phyloP scores from a whole-genome alignment of 257 asterid genomes.

The Asclepias syriaca region DNA sequence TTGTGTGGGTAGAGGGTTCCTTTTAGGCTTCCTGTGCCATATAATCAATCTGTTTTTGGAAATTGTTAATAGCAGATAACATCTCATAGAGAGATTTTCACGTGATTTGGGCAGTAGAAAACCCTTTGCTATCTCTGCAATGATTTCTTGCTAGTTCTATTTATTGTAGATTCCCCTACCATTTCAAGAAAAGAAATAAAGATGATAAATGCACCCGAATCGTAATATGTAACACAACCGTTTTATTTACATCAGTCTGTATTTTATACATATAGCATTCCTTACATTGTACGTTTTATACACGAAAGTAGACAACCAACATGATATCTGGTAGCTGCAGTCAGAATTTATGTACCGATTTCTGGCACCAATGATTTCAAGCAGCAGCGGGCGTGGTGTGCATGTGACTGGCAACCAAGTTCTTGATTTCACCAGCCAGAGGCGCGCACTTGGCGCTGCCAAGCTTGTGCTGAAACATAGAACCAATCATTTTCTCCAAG shows the following conservation, averaged over 20 bases:
- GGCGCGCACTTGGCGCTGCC: constrained; percentile 52
- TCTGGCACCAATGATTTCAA: constrained; percentile 18
- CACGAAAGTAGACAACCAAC: background rate
- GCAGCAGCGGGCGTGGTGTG: constrained; percentile 63
- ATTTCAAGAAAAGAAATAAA: background rate
- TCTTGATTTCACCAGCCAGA: constrained; percentile 29
- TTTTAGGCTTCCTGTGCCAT: background rate
- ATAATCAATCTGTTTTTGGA: background rate
- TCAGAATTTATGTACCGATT: background rate
- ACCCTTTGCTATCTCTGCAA: background rate
- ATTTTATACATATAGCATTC: background rate
- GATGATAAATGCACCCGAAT: too few species aligned
- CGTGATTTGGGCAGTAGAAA: background rate
- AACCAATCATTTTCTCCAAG: constrained; percentile 41
- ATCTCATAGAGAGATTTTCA: background rate
- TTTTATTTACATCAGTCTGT: background rate
- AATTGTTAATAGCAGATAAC: background rate
- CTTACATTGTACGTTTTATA: constrained; percentile 1
- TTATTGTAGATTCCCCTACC: background rate
- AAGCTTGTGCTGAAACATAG: constrained; percentile 46
- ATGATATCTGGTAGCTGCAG: background rate
- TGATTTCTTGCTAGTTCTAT: background rate
- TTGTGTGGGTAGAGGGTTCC: background rate
- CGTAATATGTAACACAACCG: background rate
- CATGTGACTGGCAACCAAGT: constrained; percentile 26